Evolutionary conservation across 208 protist genomes (phyloP).

Genomic region (Angomonas ambiguus): DNA sequence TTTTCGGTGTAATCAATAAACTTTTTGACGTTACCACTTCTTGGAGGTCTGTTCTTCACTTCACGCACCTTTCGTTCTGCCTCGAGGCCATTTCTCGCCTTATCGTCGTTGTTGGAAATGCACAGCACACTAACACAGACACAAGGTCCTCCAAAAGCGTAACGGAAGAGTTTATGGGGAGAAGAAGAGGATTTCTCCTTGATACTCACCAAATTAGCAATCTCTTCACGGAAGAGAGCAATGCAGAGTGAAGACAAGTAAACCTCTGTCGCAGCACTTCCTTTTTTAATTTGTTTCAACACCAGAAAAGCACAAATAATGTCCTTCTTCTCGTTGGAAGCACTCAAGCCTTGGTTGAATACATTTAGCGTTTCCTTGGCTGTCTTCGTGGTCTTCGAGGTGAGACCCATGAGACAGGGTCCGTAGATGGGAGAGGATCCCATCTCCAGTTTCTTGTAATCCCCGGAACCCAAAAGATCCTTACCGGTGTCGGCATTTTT

Average conservation of each 20-base stretch:
- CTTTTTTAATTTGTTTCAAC: conserved; percentile 66
- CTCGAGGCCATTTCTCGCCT: conserved; percentile 39
- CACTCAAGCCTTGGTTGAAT: conserved; percentile 41
- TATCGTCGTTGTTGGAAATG: conserved; percentile 27
- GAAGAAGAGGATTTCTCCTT: conserved; percentile 54
- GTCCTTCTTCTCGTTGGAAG: conserved; percentile 44
- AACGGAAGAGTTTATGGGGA: conserved; percentile 64
- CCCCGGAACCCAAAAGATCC: conserved; percentile 50
- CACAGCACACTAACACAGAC: conserved; percentile 48
- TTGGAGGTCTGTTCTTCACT: conserved; percentile 68
- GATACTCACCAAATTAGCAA: conserved; percentile 42
- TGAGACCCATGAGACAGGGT: conserved; percentile 60
- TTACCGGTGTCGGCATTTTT: conserved; percentile 42
- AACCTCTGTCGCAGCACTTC: conserved; percentile 43
- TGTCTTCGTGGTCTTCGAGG: conserved; percentile 35
- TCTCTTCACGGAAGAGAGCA: conserved; percentile 40
- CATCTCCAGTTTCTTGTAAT: conserved; percentile 42
- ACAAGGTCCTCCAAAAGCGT: conserved; percentile 63
- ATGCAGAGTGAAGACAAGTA: conserved; percentile 71
- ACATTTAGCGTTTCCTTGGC: conserved; percentile 28
- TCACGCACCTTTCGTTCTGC: conserved; percentile 69
- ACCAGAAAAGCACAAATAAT: conserved; percentile 61
- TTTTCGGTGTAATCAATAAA: conserved; percentile 73
- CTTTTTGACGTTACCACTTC: conserved; percentile 66
- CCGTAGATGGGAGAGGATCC: conserved; percentile 71